These are phyloP conservation scores for Kalmusia sp. DNA, from an alignment of 2,329 filamentous ascomycete species.

Conservation along the genomic window DNA sequence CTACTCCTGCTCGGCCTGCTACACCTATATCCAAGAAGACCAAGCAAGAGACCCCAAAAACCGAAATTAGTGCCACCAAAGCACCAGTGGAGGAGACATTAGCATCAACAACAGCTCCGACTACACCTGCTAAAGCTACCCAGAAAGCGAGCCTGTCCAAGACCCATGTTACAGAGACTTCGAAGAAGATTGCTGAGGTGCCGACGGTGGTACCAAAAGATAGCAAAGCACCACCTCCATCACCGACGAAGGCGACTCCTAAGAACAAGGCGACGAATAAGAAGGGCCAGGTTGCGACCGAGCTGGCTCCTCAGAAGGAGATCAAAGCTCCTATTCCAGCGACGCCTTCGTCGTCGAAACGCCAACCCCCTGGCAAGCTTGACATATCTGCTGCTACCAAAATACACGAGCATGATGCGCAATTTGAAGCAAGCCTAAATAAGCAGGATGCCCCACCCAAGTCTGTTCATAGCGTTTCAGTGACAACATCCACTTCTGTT, in stretches of 20 bases:
- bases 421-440: conserved; percentile 15
- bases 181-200: conserved; percentile 20
- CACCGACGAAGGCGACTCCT: conserved; percentile 22
- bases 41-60: conserved; percentile 23
- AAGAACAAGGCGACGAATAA: conserved; percentile 30
- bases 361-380: conserved; percentile 55
- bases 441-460: conserved; percentile 36
- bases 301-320: conserved; percentile 26
- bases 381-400: conserved; percentile 53
- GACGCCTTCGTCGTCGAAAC: conserved; percentile 32
- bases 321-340: conserved; percentile 13
- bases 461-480: conserved; percentile 29
- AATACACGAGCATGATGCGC: conserved; percentile 25
- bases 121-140: conserved; percentile 29
- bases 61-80: conserved; percentile 1
- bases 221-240: conserved; percentile 21
- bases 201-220: conserved; percentile 19
- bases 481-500: conserved; percentile 57
- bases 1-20: conserved; percentile 39
- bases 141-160: conserved; percentile 19
- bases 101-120: conserved; percentile 14
- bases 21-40: conserved; percentile 37
- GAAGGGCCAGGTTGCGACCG: conserved; percentile 17
- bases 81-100: conserved; percentile 5
- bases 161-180: conserved; percentile 18